Conservation (phyloP, 495 filamentous ascomycete species). For the Hypoxylon intermedium region DNA sequence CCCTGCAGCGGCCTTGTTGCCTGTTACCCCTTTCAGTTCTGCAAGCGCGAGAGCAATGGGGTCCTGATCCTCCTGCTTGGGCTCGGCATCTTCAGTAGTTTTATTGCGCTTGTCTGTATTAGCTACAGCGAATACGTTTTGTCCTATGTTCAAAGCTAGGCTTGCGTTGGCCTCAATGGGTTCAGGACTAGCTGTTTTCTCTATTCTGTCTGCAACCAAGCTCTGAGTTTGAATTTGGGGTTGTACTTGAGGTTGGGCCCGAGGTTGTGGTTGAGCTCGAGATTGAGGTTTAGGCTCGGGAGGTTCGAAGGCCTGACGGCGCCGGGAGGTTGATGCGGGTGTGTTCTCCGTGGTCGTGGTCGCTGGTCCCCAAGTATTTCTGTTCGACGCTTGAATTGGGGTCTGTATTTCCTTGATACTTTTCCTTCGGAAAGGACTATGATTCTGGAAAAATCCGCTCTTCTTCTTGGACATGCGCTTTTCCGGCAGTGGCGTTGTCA, state of each 20-base stretch:
- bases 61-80: constrained; percentile 61
- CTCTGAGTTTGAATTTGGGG: constrained; percentile 25
- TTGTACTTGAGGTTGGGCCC: no score
- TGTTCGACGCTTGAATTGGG: constrained; percentile 49
- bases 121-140: constrained; percentile 97
- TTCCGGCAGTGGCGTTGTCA: constrained; percentile 60
- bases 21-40: constrained; percentile 81
- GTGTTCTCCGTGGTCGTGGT: constrained; percentile 20
- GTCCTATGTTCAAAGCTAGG: constrained; percentile 93
- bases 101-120: constrained; percentile 68
- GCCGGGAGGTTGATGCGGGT: constrained; percentile 26
- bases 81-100: constrained; percentile 38
- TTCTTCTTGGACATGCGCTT: constrained; percentile 78
- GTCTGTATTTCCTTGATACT: constrained; percentile 76
- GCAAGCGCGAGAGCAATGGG: constrained; percentile 92
- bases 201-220: constrained; percentile 47
- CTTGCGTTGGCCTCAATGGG: constrained; percentile 92
- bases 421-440: constrained; percentile 94
- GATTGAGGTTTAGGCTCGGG: constrained; percentile 17
- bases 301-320: constrained; percentile 41
- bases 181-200: constrained; percentile 68
- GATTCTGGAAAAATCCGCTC: constrained; percentile 90
- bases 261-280: no score
- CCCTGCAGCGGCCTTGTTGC: constrained; percentile 72
- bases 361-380: constrained; percentile 67